Base-by-base conservation (phyloP, 768 basidiomycete genomes). In the Rhodotorula diobovata region DNA sequence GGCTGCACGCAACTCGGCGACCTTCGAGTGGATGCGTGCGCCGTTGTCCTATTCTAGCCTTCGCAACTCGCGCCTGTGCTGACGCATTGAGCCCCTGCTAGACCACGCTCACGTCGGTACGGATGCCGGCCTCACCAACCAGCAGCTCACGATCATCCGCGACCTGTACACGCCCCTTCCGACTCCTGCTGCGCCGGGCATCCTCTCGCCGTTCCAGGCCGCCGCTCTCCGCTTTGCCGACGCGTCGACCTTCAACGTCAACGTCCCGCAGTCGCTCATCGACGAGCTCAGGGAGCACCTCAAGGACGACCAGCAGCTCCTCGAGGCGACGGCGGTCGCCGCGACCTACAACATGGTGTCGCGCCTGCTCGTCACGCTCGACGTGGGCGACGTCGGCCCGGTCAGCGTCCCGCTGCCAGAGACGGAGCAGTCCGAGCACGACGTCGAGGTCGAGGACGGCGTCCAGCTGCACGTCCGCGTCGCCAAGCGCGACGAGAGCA, bases 331-430 rank as follows among this genome's bases (percentile, higher is more conserved):
- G 4, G 72, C 72, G 23, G 75, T 75, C 37, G 84, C 84, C 0
- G 85, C 85, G 10, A 80, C 82, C 0, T 89, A 89, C 79, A 88
- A 88, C 80, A 86, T 88, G 85, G 87, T 89, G 14, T 87, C 87
- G 30, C 82, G 88, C n/a, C 85, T 88, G 73, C 81, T 89, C 41
- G 80, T 87, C 21, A 83, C 86, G 0, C 82, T 86, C 21, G 87
- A 89, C 72, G 85, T 89, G 2, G 85, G 83, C 62, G 86, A 87
- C 66, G 43, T 70, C 35, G 71, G 61, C 16, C 79, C 83, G 72
- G 82, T 83, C 23, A 71, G 58, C n/a, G 71, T 78, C 9, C 65
- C 72, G 23, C 65, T 76, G 1, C 77, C 77, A 34, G 70, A 76
- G 61, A 59, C 70, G 28, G 51, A 65, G 25, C 61, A 71, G 53